A percentile compares a stretch with the other conserved stretches of the same genome.
Conservation (phyloP, 2,329 filamentous ascomycete species). For the Conoideocrella luteorostrata region DNA sequence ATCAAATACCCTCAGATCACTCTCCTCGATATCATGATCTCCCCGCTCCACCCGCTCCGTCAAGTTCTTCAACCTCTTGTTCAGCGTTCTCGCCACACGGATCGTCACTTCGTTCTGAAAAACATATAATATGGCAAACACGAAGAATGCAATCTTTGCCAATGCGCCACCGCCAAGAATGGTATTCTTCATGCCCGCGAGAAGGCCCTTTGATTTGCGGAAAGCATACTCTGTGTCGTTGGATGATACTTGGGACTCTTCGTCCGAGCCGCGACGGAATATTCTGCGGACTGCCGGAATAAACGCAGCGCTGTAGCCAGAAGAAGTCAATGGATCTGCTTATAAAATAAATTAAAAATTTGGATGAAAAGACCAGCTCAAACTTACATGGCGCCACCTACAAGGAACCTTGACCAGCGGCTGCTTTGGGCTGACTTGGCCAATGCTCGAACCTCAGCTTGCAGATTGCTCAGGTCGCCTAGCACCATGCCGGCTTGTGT, state of each 20-base stretch:
- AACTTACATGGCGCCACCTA: slow-evolving; percentile 46
- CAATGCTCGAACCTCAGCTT: slow-evolving; percentile 36
- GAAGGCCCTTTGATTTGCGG: slow-evolving; percentile 40
- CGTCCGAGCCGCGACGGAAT: slow-evolving; percentile 38
- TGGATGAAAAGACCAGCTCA: background rate
- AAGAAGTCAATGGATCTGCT: background rate
- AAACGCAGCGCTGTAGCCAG: slow-evolving; percentile 36
- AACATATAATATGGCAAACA: slow-evolving; percentile 51
- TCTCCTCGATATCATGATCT: slow-evolving; percentile 37
- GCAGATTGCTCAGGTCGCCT: slow-evolving; percentile 37
- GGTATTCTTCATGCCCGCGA: slow-evolving; percentile 41
- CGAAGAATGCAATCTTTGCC: slow-evolving; percentile 46
- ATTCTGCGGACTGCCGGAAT: slow-evolving; percentile 46
- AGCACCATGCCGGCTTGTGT: slow-evolving; percentile 36
- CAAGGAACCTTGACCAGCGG: slow-evolving; percentile 46
- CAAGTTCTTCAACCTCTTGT: slow-evolving; percentile 43
- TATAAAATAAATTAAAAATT: background rate
- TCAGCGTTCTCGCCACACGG: slow-evolving; percentile 45
- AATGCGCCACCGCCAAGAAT: slow-evolving; percentile 38
- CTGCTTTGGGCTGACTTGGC: slow-evolving; percentile 39
- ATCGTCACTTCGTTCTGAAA: slow-evolving; percentile 54
- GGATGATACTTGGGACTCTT: slow-evolving; percentile 28
- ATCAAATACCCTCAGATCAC: slow-evolving; percentile 41
- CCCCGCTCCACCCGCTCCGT: slow-evolving; percentile 41
- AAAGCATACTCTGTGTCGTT: slow-evolving; percentile 56